Percentiles rank a stretch among this genome's conserved stretches.
Evolutionary conservation across 768 basidiomycete species (phyloP).

Genomic region (Rubroboletus satanas): DNA sequence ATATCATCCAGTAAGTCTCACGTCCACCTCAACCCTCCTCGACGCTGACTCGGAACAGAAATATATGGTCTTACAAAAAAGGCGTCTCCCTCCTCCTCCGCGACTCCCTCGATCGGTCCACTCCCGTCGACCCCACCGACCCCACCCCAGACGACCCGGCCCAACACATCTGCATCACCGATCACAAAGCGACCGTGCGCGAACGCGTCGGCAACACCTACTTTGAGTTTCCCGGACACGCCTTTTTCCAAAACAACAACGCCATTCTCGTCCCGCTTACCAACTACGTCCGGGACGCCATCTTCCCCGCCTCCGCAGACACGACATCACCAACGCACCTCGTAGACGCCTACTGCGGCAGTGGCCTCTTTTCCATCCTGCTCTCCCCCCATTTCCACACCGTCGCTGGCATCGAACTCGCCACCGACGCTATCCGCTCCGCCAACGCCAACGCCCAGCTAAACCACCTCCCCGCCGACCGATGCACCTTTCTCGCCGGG

Average conservation of each 20-base stretch:
- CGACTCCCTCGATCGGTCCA: conserved; percentile 58
- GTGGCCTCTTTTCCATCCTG: conserved; percentile 82
- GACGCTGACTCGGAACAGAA: conserved; percentile 42
- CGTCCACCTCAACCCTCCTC: neutral
- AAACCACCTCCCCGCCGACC: conserved; percentile 53
- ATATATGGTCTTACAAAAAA: conserved; percentile 74
- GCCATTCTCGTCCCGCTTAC: conserved; percentile 82
- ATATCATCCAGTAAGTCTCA: conserved; percentile 59
- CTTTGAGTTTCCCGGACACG: conserved; percentile 83
- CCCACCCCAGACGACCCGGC: conserved; percentile 39
- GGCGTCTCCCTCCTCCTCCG: conserved; percentile 90
- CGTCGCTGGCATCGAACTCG: conserved; percentile 90
- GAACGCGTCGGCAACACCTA: conserved; percentile 77
- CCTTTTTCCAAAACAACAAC: conserved; percentile 99
- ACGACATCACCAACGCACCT: conserved; percentile 63
- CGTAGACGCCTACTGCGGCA: conserved; percentile 93
- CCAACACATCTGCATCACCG: conserved; percentile 75
- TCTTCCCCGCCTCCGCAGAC: conserved; percentile 41
- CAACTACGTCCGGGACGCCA: conserved; percentile 74
- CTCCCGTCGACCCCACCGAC: conserved; percentile 22
- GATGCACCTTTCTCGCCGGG: conserved; percentile 69
- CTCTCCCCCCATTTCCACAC: conserved; percentile 69
- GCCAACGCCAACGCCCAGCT: conserved; percentile 65
- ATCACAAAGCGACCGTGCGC: conserved; percentile 76
- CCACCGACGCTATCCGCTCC: conserved; percentile 61